Percentiles rank a stretch among this genome's conserved stretches.
These are phyloP conservation scores for Houttuynia cordata DNA, from an alignment of 164 flowering plant genomes.

Conservation along the genomic window DNA sequence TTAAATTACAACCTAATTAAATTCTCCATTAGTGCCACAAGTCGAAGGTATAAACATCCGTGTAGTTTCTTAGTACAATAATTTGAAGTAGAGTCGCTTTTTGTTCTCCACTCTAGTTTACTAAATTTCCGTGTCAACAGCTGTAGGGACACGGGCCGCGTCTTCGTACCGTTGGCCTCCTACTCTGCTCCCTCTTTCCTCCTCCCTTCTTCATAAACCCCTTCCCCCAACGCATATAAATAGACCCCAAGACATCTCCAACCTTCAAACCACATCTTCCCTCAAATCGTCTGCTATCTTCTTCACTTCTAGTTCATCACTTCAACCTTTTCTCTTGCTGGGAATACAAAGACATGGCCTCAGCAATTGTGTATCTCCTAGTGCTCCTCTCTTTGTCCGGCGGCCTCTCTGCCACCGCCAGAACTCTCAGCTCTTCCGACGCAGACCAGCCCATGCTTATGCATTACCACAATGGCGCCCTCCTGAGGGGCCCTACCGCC, in stretches of 20 bases:
- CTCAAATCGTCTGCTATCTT: too few relatives aligned
- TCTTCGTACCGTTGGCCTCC: neutral
- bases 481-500: conserved; percentile 45
- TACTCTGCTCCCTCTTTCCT: neutral
- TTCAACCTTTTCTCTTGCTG: too few relatives aligned
- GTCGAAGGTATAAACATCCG: neutral
- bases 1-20: too few relatives aligned
- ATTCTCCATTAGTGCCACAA: neutral
- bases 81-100: neutral
- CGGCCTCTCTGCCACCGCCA: neutral
- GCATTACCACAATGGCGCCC: conserved; percentile 59
- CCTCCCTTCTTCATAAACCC: neutral
- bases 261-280: too few relatives aligned
- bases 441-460: conserved; percentile 19
- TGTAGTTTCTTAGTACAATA: neutral
- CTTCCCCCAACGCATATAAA: too few relatives aligned
- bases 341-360: too few relatives aligned
- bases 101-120: neutral
- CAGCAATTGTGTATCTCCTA: neutral
- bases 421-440: neutral
- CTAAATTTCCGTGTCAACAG: neutral
- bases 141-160: neutral
- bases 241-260: too few relatives aligned
- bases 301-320: too few relatives aligned
- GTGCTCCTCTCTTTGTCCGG: neutral